Conservation (phyloP, 179 eudicot genomes). For the Beta lomatogona region DNA sequence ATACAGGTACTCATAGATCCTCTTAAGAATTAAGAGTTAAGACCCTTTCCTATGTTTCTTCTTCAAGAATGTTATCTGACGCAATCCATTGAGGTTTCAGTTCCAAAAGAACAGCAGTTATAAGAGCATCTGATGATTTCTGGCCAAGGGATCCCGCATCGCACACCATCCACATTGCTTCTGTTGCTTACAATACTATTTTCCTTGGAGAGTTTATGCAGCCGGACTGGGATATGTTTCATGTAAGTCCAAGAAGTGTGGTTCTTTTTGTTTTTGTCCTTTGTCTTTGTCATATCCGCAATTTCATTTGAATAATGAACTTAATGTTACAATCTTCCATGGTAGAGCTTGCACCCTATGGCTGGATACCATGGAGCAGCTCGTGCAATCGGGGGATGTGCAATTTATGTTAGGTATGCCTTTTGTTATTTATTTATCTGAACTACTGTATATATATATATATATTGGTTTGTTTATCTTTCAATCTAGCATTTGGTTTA, state of each 20-base stretch:
- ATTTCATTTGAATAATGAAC: background rate
- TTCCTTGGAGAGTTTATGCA: conserved; percentile 90
- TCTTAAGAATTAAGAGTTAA: no score
- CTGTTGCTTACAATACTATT: conserved; percentile 79
- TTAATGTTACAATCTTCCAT: conserved; percentile 2
- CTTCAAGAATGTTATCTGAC: background rate
- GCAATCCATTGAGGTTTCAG: conserved; percentile 28
- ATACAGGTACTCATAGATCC: conserved; percentile 49
- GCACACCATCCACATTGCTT: conserved; percentile 84
- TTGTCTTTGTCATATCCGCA: background rate
- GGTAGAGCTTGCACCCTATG: conserved; percentile 66
- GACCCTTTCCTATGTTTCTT: background rate
- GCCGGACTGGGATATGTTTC: conserved; percentile 98
- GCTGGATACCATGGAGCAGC: conserved; percentile 91
- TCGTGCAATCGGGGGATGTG: conserved; percentile 81
- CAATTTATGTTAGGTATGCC: conserved; percentile 74
- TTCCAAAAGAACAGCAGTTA: conserved; percentile 63
- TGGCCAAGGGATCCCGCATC: conserved; percentile 84
- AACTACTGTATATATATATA: background rate
- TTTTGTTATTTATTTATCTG: no score
- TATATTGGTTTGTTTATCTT: no score
- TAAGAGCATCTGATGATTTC: conserved; percentile 87
- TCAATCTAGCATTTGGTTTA: background rate
- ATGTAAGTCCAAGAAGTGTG: conserved; percentile 42
- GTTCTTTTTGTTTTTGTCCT: background rate